These are phyloP conservation scores for Chalaropsis ovoidea DNA, from an alignment of 2,329 filamentous ascomycete species.

Conservation along the genomic window DNA sequence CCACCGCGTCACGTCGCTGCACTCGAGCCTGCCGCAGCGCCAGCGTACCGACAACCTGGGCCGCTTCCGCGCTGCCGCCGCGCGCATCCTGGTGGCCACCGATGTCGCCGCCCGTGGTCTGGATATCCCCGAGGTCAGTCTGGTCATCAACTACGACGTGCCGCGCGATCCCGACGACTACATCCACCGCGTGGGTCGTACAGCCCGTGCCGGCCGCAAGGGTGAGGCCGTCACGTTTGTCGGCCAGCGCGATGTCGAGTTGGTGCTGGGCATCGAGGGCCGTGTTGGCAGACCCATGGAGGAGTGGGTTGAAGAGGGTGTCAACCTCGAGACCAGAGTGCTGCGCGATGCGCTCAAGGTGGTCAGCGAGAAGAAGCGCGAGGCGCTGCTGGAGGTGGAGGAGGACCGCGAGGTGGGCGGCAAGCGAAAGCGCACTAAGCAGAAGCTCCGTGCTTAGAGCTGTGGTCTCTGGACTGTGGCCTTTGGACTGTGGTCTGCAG, in stretches of 20 bases:
- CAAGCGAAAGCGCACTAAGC: slow-evolving; percentile 57
- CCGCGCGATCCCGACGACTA: slow-evolving; percentile 96
- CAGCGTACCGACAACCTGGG: slow-evolving; percentile 81
- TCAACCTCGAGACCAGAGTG: slow-evolving; percentile 86
- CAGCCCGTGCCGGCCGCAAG: slow-evolving; percentile 75
- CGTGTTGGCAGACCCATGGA: slow-evolving; percentile 72
- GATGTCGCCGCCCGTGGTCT: slow-evolving; percentile 91
- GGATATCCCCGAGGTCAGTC: slow-evolving; percentile 81
- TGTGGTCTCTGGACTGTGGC: not conserved
- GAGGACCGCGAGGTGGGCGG: slow-evolving; percentile 84
- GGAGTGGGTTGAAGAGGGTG: slow-evolving; percentile 78
- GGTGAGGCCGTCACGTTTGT: slow-evolving; percentile 82
- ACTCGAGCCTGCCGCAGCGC: slow-evolving; percentile 75
- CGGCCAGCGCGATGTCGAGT: slow-evolving; percentile 82
- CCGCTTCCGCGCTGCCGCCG: slow-evolving; percentile 80
- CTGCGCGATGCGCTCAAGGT: slow-evolving; percentile 75
- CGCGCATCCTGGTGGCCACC: slow-evolving; percentile 83
- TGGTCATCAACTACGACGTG: slow-evolving; percentile 93
- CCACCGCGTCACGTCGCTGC: slow-evolving; percentile 83
- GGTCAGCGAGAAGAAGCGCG: slow-evolving; percentile 90
- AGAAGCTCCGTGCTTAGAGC: slow-evolving; percentile 36
- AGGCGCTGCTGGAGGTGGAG: slow-evolving; percentile 82
- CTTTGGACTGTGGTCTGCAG: not conserved
- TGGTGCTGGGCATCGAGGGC: slow-evolving; percentile 81
- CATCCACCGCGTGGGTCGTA: slow-evolving; percentile 91